Evolutionary conservation across 73 alveolate genomes (phyloP).

Genomic region (Tetrahymena elliotti): DNA sequence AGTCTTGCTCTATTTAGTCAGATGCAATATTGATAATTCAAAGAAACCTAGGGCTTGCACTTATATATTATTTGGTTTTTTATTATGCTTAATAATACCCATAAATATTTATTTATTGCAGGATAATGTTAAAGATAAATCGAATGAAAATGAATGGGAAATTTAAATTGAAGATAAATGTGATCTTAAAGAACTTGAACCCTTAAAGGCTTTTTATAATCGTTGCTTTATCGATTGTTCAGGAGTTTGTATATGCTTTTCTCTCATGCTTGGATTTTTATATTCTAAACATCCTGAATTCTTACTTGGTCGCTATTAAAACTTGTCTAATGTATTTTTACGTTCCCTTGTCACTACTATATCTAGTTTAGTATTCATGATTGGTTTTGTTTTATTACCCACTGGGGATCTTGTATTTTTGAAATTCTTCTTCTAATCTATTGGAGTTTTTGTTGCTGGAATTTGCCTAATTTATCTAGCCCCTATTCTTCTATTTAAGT

Average conservation of each 20-base stretch:
- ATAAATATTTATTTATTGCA: not conserved
- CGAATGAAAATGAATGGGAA: not conserved
- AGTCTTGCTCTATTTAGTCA: not conserved
- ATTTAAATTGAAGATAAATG: not conserved
- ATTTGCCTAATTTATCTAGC: not conserved
- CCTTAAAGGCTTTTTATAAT: not conserved
- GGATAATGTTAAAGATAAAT: not conserved
- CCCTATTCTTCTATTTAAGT: not conserved
- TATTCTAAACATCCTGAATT: not conserved
- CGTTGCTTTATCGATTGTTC: not conserved
- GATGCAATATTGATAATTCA: not conserved
- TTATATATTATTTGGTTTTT: not conserved
- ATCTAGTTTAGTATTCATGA: not conserved
- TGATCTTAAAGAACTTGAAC: not conserved
- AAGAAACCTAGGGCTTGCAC: not conserved
- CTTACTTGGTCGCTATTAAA: not conserved
- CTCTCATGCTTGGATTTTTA: not conserved
- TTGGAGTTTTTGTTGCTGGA: not conserved
- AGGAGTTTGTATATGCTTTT: not conserved
- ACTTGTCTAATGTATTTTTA: not conserved
- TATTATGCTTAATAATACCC: not conserved
- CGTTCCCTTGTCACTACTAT: not conserved
- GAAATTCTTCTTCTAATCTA: not conserved
- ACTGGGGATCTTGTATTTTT: not conserved
- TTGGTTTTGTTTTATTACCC: not conserved